A percentile compares a stretch with the other conserved stretches of the same genome.
These are phyloP conservation scores for Selaginella moellendorffii DNA, from an alignment of 75 land plant genomes.

Conservation along the genomic window DNA sequence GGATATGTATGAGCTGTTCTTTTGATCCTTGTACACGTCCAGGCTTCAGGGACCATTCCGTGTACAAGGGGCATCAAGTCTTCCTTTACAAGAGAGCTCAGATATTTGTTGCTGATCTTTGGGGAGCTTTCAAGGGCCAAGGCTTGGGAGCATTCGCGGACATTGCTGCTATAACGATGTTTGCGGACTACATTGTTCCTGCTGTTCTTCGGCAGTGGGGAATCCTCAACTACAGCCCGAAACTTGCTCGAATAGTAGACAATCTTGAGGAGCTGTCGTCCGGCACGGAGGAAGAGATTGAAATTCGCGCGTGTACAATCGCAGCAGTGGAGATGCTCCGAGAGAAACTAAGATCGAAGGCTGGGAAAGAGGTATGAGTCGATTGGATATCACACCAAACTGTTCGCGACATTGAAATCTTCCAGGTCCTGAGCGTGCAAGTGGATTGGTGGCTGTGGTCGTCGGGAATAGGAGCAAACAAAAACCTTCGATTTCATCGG, in stretches of 20 bases:
- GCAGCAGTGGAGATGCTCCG: slow-evolving; percentile 84
- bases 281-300: slow-evolving; percentile 89
- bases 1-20: background rate
- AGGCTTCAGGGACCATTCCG: slow-evolving; percentile 88
- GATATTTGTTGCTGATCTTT: slow-evolving; percentile 87
- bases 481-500: slow-evolving; percentile 49
- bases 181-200: slow-evolving; percentile 95
- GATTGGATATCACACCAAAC: slow-evolving; percentile 10
- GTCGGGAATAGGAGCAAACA: slow-evolving; percentile 35
- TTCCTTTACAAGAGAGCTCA: slow-evolving; percentile 97
- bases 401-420: background rate
- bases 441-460: slow-evolving; percentile 98
- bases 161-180: slow-evolving; percentile 62
- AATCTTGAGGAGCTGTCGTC: slow-evolving; percentile 43
- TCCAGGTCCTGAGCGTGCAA: slow-evolving; percentile 73
- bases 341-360: slow-evolving; percentile 37
- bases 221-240: slow-evolving; percentile 56
- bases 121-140: slow-evolving; percentile 92
- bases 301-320: slow-evolving; percentile 80
- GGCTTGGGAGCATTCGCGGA: slow-evolving; percentile 68
- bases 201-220: slow-evolving; percentile 75
- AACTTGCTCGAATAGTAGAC: slow-evolving; percentile 44
- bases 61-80: slow-evolving; percentile 90
- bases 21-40: background rate
- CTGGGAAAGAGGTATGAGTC: slow-evolving; percentile 64